Evolutionary conservation across 768 basidiomycete genomes (phyloP), one percentile per base, ranked within the genome.

Genomic region (Hericium rajendrae): DNA sequence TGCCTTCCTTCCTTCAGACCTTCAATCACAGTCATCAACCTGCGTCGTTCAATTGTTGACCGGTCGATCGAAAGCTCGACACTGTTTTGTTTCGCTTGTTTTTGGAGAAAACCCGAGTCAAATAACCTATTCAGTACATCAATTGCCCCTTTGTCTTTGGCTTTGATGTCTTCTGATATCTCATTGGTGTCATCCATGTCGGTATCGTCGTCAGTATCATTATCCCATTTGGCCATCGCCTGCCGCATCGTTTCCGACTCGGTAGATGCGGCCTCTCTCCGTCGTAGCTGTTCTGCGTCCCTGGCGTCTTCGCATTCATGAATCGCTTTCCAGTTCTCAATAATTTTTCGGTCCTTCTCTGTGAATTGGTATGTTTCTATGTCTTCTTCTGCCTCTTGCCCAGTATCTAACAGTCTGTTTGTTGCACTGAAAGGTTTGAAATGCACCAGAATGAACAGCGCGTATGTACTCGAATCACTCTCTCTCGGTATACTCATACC

Each of bases 261-360:
- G n/a, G n/a, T n/a, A n/a, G 4, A 15, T 2, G n/a, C 58, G 48
- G 65, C 69, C 28, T n/a, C n/a, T n/a, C n/a, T n/a, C n/a, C n/a
- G n/a, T n/a, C 41, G n/a, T 0, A 69, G 46, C 16, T 62, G 18
- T 26, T 72, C 71, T 18, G 70, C 69, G 60, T 72, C 71, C 20
- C 66, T 41, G 51, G 65, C 64, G 66, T 73, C 72, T 43, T 69
- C 63, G 58, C 71, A 72, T 53, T 72, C 71, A 62, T 72, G 54
- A 0, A 71, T 62, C 18, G 65, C 69, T 46, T 71, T 64, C 71
- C 71, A 71, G 48, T 72, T 72, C 9, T 59, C 53, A 54, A 70
- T 66, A 15, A 72, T 58, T 9, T 6, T 22, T 37, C 37, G 11
- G 26, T 48, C 13, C 16, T 22, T 26, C n/a, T 2, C 18, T 6